Conservation (phyloP, 371 early-diverging fungal species). For the Lichtheimia ramosa region DNA sequence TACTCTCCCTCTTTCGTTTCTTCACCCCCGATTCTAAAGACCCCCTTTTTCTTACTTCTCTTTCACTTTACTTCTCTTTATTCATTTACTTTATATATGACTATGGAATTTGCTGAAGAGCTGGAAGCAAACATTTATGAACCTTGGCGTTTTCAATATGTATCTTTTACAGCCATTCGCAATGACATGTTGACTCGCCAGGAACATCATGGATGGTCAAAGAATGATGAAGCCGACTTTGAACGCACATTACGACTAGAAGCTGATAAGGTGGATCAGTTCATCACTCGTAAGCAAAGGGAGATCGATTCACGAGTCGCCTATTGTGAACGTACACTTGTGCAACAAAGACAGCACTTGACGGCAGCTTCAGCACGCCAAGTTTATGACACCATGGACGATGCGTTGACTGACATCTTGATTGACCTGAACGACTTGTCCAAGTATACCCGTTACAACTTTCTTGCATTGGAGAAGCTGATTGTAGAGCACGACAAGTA, state of each 20-base stretch:
- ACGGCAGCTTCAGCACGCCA: slow-evolving; percentile 19
- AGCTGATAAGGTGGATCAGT: slow-evolving; percentile 76
- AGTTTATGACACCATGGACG: slow-evolving; percentile 61
- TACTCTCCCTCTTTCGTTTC: too few relatives aligned
- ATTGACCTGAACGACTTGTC: slow-evolving; percentile 88
- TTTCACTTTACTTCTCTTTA: slow-evolving; percentile 5
- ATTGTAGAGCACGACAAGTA: slow-evolving; percentile 89
- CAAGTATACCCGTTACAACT: slow-evolving; percentile 94
- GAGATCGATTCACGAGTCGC: slow-evolving; percentile 87
- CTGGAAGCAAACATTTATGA: slow-evolving; percentile 68
- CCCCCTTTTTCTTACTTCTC: slow-evolving; percentile 1
- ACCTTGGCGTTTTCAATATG: slow-evolving; percentile 87
- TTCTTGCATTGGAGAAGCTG: slow-evolving; percentile 91
- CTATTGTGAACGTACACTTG: slow-evolving; percentile 61
- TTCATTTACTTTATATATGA: neutral
- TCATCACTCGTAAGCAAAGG: slow-evolving; percentile 70
- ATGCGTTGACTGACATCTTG: slow-evolving; percentile 77
- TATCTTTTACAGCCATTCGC: slow-evolving; percentile 82
- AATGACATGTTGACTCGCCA: slow-evolving; percentile 64
- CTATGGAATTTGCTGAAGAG: slow-evolving; percentile 87
- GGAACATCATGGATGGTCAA: slow-evolving; percentile 49
- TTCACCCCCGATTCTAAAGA: neutral
- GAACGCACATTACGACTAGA: slow-evolving; percentile 83
- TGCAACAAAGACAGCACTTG: slow-evolving; percentile 26
- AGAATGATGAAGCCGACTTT: slow-evolving; percentile 81